Evolutionary conservation across 2,329 filamentous ascomycete genomes (phyloP).

Genomic region (Exophiala alcalophila): DNA sequence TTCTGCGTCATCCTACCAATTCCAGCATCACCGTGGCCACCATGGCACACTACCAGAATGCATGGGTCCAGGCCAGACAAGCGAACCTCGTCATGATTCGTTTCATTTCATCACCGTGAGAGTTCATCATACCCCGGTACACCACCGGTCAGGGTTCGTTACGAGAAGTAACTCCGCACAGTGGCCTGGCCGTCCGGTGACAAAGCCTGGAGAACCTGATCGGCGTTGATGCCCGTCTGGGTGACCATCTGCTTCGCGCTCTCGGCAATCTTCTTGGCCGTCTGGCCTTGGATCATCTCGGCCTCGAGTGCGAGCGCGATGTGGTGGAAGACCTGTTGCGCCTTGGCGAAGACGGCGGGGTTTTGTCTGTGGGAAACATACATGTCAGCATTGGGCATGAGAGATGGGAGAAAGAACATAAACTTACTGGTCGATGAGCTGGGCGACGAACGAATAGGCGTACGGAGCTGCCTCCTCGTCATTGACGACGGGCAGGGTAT

Average conservation of each 20-base stretch:
- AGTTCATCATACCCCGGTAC: too few relatives aligned
- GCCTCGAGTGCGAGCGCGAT: constrained; percentile 87
- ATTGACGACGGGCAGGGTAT: constrained; percentile 85
- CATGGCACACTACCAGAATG: too few relatives aligned
- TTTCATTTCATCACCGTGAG: too few relatives aligned
- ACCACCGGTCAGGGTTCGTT: constrained; percentile 4
- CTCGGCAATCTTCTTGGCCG: constrained; percentile 70
- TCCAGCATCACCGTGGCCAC: too few relatives aligned
- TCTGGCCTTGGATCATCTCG: constrained; percentile 82
- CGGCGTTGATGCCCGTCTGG: constrained; percentile 70
- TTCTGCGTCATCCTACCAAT: too few relatives aligned
- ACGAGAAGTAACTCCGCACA: constrained; percentile 70
- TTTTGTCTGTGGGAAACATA: constrained; percentile 65
- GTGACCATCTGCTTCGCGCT: constrained; percentile 76
- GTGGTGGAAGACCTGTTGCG: constrained; percentile 76
- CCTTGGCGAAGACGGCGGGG: constrained; percentile 68
- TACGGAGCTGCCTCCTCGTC: constrained; percentile 97
- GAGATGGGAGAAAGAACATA: not conserved
- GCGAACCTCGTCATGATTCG: too few relatives aligned
- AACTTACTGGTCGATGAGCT: constrained; percentile 91
- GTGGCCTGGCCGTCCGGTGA: constrained; percentile 75
- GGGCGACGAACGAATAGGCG: constrained; percentile 85
- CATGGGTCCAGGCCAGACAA: too few relatives aligned
- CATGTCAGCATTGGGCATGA: not conserved
- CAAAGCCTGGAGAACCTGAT: constrained; percentile 71